Conservation (phyloP, 2,329 filamentous ascomycete genomes). For the Phyllosticta capitalensis region DNA sequence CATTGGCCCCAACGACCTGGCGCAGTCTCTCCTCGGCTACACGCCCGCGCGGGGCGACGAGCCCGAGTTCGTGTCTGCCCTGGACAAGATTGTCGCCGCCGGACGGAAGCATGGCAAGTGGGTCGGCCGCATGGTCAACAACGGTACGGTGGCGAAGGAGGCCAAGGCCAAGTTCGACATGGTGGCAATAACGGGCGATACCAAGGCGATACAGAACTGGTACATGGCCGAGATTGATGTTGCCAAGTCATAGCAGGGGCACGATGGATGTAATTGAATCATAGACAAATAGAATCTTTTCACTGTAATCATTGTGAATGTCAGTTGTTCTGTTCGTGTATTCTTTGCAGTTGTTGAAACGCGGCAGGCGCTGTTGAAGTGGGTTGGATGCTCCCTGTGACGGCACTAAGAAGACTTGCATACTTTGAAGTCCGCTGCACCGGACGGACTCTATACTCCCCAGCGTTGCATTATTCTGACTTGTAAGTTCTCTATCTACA, state of each 20-base stretch:
- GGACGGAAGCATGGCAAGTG: slow-evolving; percentile 56
- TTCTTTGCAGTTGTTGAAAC: too few species aligned
- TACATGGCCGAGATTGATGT: slow-evolving; percentile 22
- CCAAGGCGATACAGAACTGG: slow-evolving; percentile 42
- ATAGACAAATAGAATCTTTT: too few species aligned
- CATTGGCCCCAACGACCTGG: slow-evolving; percentile 58
- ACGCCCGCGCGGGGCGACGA: slow-evolving; percentile 46
- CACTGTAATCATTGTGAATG: too few species aligned
- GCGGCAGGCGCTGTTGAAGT: too few species aligned
- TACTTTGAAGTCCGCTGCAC: too few species aligned
- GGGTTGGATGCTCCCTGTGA: too few species aligned
- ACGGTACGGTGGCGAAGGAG: slow-evolving; percentile 31
- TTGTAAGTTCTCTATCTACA: too few species aligned
- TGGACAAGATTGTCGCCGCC: slow-evolving; percentile 41
- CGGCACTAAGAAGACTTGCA: too few species aligned
- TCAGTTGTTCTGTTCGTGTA: too few species aligned
- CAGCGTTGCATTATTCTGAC: too few species aligned
- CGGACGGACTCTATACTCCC: too few species aligned
- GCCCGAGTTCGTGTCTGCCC: slow-evolving; percentile 49
- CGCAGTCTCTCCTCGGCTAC: slow-evolving; percentile 45
- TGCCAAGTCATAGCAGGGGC: background rate
- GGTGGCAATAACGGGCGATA: slow-evolving; percentile 38
- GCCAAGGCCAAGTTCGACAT: slow-evolving; percentile 32
- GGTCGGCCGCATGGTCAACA: slow-evolving; percentile 44
- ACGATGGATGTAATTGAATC: too few species aligned